Base-by-base conservation (phyloP, 2,329 filamentous ascomycete genomes). In the Colletotrichum tropicale region DNA sequence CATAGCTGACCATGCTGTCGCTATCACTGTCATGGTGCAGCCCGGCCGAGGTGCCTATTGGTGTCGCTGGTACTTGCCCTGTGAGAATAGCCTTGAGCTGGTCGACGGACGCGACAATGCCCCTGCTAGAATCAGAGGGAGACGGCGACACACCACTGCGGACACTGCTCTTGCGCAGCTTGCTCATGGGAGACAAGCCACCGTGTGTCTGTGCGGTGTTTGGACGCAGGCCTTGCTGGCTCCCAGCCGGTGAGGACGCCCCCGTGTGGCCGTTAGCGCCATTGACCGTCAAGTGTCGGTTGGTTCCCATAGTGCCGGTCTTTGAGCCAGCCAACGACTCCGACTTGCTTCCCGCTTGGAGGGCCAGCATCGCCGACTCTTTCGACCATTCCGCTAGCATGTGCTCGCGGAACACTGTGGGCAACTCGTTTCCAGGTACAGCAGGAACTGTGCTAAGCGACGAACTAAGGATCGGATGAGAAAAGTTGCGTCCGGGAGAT, bases 311-410 rank as follows among this genome's bases (percentile, higher is more conserved):
- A 13, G 91, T 94, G 56, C 91, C 93, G 2, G 91, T 89, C 77
- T 91, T 92, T 4, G 95, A 98, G 26, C 95, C 95, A 70, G 88
- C 94, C 70, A 98, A 86, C 6, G 95, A 98, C 15, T 91, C 91
- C 1, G 94, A 91, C 79, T 93, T 94, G 79, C 93, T 93, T 66
- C 89, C 91, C 71, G 94, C 91, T 75, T 94, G 92, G 65, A 95
- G 89, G 48, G 91, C 88, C 13, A 93, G 90, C 68, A 97, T 86
- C 36, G 94, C 94, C 16, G 88, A 85, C 26, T 98, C 96, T 81
- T 93, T 93, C 52, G 92, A 94, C 96, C 96, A 98, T 64, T 94
- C 91, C 24, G 91, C 88, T 73, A 95, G 86, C 90, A 98, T 94
- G 78, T 95, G 91, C 77, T 97, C 94, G 78, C 90, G 92, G 79